Evolutionary conservation across 768 basidiomycete species (phyloP), one percentile per base, ranked within the genome.

Genomic region (Hypholoma fasciculare): DNA sequence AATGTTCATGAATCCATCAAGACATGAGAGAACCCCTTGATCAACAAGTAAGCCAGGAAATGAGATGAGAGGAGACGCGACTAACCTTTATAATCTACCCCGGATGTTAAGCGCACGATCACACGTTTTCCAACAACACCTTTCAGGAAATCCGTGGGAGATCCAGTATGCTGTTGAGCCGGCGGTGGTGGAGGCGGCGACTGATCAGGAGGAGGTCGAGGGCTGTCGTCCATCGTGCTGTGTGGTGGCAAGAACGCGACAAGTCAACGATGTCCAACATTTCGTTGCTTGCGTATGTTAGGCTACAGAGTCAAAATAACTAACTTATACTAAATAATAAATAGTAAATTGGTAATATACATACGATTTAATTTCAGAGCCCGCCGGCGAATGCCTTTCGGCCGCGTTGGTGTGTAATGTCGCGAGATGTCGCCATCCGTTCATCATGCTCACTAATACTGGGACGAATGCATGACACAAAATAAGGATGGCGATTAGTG

Each of bases 1-100:
- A 50, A 98, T 96, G 75, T 98, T 98, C 97, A 99, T 98, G 73
- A 97, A 98, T 0, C 96, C 96, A 73, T 98, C 97, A 20, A 98
- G 82, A 68, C 97, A 98, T 3, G 94, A 96, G 13, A 99, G 76
- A 3, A 95, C 81, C 17, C 96, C 96, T 98, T 13, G 12, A 48
- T 27, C 20, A 49, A 17, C 14, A 19, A 42, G 30, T 34, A 16
- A 43, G 7, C n/a, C 27, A 7, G 11, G 17, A 43, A 30, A 6
- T 36, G 39, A n/a, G 36, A 30, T 17, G 46, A n/a, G 40, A 42
- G 34, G 23, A 11, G 54, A 38, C 3, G 27, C 23, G 8, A 70
- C 82, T 42, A 57, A 94, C 96, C 96, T 66, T 87, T 83, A 73
- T 98, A 97, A 72, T 97, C 95, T 2, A 98, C 90, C 2, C 96